Evolutionary conservation across 768 basidiomycete genomes (phyloP).

Genomic region (Collybiopsis confluens): DNA sequence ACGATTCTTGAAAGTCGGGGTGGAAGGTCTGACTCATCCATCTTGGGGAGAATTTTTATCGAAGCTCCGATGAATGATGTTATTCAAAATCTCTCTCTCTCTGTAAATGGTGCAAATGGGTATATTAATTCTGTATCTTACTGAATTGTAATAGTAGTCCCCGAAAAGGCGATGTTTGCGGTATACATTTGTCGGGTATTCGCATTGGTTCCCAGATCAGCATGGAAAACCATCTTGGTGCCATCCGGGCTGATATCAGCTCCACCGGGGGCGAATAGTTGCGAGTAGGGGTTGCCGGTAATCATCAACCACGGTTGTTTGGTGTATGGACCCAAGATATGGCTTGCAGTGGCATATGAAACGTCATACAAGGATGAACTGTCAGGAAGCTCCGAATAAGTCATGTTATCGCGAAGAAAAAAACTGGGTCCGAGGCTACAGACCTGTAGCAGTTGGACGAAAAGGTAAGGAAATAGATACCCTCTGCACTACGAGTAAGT

Average conservation of each 20-base stretch:
- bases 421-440: background rate
- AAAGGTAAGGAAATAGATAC: slow-evolving; percentile 24
- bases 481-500: slow-evolving; percentile 13
- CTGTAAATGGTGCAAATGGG: too few species aligned
- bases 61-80: too few species aligned
- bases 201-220: background rate
- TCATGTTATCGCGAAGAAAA: background rate
- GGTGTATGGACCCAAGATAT: slow-evolving; percentile 25
- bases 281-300: background rate
- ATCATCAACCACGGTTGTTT: slow-evolving; percentile 13
- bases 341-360: slow-evolving; percentile 23
- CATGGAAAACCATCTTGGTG: slow-evolving; percentile 5
- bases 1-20: background rate
- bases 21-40: background rate
- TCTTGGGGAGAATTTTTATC: too few species aligned
- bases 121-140: too few species aligned
- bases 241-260: slow-evolving; percentile 3
- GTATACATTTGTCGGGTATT: slow-evolving; percentile 1
- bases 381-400: background rate
- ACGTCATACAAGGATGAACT: slow-evolving; percentile 21
- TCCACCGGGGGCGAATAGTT: slow-evolving; percentile 5
- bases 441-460: slow-evolving; percentile 22
- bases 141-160: slow-evolving; percentile 1
- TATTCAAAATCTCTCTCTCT: too few species aligned
- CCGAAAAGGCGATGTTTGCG: background rate